Evolutionary conservation across 495 filamentous ascomycete species (phyloP), one percentile per base, ranked within the genome.

Genomic region (Rostrohypoxylon terebratum): DNA sequence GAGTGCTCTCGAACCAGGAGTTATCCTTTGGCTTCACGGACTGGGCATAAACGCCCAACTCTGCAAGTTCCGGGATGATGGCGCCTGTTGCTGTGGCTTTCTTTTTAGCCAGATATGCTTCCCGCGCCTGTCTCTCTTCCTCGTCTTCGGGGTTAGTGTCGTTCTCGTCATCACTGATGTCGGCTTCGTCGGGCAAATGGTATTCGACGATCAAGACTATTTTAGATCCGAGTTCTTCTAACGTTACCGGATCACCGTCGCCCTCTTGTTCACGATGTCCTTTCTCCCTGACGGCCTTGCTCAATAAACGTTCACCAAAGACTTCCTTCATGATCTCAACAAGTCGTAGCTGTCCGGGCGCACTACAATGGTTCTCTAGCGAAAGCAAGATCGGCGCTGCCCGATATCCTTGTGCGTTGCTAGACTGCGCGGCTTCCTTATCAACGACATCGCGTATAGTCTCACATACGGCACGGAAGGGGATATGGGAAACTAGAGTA

Each of bases 161-260:
- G 38, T 59, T 66, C n/a, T 71, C 70, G n/a, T 68, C 69, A 1
- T 73, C 77, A 8, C 62, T 75, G 20, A 71, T 64, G 3, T 76
- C 71, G n/a, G 63, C 74, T 53, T 84, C 84, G n/a, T 83, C 79
- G 8, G 85, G 81, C 14, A 87, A 71, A 68, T 84, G 84, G 61
- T 85, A 86, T 63, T 88, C 86, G 63, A 88, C 86, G 8, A 87
- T 86, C 23, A 88, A 77, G 21, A 83, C 82, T 57, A 88, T 82
- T 67, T 87, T 87, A 21, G 79, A 79, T 7, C 83, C 85, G 2
- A 88, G 76, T 13, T 86, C 82, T 0, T 71, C 75, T 0, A 88
- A 77, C 2, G 63, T 77, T 1, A 87, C 84, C 54, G 85, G 83
- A 4, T 81, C 71, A 5, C 73, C 76, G 11, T 63, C 55, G 0